A percentile compares a stretch with the other conserved stretches of the same genome.
Evolutionary conservation across 139 green algal genomes (phyloP).

Genomic region (Closterium sp.): DNA sequence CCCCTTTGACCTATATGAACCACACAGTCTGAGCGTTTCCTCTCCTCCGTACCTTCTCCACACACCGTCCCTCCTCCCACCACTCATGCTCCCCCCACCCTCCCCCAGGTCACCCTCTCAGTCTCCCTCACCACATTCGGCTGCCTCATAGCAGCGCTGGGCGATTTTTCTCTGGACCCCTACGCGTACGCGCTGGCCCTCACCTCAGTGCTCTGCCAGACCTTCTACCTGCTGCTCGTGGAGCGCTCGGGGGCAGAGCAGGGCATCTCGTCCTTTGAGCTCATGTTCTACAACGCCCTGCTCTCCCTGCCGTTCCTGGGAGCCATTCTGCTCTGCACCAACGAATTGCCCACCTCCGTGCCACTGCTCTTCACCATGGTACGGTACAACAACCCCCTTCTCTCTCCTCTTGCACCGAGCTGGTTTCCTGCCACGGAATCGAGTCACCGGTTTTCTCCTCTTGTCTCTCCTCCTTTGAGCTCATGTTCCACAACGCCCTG

Average conservation of each 20-base stretch:
- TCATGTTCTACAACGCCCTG: slow-evolving; percentile 74
- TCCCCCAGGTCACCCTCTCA: slow-evolving; percentile 24
- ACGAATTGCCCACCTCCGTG: slow-evolving; percentile 46
- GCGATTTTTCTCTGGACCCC: slow-evolving; percentile 70
- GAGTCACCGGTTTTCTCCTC: too few relatives aligned
- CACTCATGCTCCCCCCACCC: too few relatives aligned
- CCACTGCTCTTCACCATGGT: slow-evolving; percentile 23
- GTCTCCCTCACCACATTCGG: slow-evolving; percentile 45
- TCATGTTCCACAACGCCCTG: slow-evolving; percentile 74
- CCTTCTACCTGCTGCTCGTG: slow-evolving; percentile 75
- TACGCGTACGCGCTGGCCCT: slow-evolving; percentile 67
- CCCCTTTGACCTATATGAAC: too few relatives aligned
- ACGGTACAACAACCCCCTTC: not conserved
- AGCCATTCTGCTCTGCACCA: slow-evolving; percentile 52
- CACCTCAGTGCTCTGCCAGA: slow-evolving; percentile 56
- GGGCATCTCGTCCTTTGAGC: slow-evolving; percentile 53
- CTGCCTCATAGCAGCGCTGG: slow-evolving; percentile 55
- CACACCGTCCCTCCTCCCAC: too few relatives aligned
- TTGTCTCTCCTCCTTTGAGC: slow-evolving; percentile 43
- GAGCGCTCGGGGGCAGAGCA: slow-evolving; percentile 60
- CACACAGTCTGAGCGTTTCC: too few relatives aligned
- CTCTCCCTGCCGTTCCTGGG: slow-evolving; percentile 64
- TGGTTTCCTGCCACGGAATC: too few relatives aligned
- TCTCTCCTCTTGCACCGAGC: too few relatives aligned
- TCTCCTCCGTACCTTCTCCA: too few relatives aligned